These are phyloP conservation scores for Cyclocybe cylindracea DNA, from an alignment of 768 basidiomycete species.

Conservation along the genomic window DNA sequence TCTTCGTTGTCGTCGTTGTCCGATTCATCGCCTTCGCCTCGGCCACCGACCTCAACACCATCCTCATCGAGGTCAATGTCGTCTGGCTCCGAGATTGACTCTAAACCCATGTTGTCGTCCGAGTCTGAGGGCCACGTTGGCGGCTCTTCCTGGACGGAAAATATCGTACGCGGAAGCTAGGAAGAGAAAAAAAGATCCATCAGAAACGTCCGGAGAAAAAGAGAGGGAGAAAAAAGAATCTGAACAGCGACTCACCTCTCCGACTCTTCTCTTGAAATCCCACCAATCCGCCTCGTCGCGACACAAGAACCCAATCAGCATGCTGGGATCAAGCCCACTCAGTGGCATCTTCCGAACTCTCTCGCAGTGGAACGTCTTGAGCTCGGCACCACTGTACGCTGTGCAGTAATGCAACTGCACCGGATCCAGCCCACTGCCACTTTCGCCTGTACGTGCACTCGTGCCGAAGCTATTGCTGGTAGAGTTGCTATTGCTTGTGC, in stretches of 20 bases:
- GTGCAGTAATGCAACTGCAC: constrained; percentile 65
- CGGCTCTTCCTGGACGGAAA: constrained; percentile 86
- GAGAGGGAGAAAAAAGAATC: not conserved
- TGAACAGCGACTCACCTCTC: constrained; percentile 54
- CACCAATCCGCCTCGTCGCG: constrained; percentile 83
- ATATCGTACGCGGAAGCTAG: constrained; percentile 69
- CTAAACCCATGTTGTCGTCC: constrained; percentile 76
- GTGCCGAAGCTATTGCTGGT: not conserved
- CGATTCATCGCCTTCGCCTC: constrained; percentile 12
- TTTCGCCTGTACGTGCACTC: not conserved
- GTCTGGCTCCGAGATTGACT: constrained; percentile 81
- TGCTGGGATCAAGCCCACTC: constrained; percentile 90
- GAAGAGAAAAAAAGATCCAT: constrained; percentile 13
- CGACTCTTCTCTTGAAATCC: constrained; percentile 73
- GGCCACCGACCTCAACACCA: constrained; percentile 29
- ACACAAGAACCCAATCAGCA: constrained; percentile 93
- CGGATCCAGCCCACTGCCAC: constrained; percentile 35
- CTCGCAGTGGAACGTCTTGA: constrained; percentile 96
- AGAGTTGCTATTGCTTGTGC: not conserved
- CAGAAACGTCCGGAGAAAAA: not conserved
- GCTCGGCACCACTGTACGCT: constrained; percentile 71
- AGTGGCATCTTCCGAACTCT: constrained; percentile 93
- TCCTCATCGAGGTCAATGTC: constrained; percentile 57
- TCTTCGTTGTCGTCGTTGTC: constrained; percentile 28
- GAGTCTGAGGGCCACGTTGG: constrained; percentile 80